A percentile compares a stretch with the other conserved stretches of the same genome.
Evolutionary conservation across 2,329 filamentous ascomycete species (phyloP).

Genomic region (Periconia digitata): DNA sequence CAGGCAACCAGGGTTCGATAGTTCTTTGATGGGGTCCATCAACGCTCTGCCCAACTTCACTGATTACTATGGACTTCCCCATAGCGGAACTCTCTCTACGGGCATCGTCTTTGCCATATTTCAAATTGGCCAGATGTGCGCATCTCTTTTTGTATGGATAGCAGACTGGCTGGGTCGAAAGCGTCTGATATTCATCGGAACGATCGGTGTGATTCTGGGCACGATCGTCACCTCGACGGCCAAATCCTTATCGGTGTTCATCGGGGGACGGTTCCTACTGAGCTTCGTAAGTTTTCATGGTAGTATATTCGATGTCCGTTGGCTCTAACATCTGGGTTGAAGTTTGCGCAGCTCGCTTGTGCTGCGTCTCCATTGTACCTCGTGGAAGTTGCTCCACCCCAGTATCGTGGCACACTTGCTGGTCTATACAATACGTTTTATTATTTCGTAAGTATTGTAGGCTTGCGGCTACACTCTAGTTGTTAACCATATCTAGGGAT

Average conservation of each 20-base stretch:
- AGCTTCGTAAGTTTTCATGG: conserved; percentile 10
- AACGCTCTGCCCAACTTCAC: conserved; percentile 49
- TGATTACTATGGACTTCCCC: conserved; percentile 42
- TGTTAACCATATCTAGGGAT: conserved; percentile 19
- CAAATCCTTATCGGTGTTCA: conserved; percentile 21
- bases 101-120: conserved; percentile 50
- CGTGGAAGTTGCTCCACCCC: conserved; percentile 30
- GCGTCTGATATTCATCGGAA: conserved; percentile 47
- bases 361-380: conserved; percentile 23
- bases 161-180: conserved; percentile 50
- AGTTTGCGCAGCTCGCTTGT: conserved; percentile 37
- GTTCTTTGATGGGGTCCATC: conserved; percentile 49
- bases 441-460: conserved; percentile 22
- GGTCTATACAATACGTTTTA: conserved; percentile 36
- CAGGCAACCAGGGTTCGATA: conserved; percentile 42
- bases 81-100: conserved; percentile 43
- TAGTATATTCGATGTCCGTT: background rate
- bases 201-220: conserved; percentile 26
- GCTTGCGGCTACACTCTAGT: background rate
- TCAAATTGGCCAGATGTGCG: conserved; percentile 47
- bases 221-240: conserved; percentile 25
- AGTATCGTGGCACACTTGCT: conserved; percentile 29
- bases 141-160: conserved; percentile 48
- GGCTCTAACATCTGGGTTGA: background rate
- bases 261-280: conserved; percentile 27